Evolutionary conservation across 768 basidiomycete genomes (phyloP).

Genomic region (Chiua virens): DNA sequence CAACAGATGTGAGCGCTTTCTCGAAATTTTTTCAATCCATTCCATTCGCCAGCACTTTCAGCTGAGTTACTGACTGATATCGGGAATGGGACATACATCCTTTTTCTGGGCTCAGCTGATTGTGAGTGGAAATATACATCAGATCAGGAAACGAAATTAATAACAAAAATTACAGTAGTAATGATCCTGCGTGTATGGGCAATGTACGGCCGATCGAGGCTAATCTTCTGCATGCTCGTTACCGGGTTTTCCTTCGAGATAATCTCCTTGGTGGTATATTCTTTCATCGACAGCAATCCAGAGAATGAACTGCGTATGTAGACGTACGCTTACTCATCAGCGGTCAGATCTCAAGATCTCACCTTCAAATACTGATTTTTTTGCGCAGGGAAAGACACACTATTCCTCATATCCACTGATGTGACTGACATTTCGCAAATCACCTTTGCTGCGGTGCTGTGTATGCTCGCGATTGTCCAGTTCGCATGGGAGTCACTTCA

Average conservation of each 20-base stretch:
- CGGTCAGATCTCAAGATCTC: no score
- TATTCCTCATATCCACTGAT: no score
- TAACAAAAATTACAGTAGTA: background rate
- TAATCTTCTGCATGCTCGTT: conserved; percentile 3
- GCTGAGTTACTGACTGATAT: background rate
- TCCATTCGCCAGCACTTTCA: background rate
- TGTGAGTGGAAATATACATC: background rate
- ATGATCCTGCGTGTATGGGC: conserved; percentile 11
- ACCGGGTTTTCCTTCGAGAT: background rate
- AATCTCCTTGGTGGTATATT: background rate
- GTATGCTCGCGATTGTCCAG: no score
- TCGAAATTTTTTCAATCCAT: no score
- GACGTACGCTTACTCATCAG: no score
- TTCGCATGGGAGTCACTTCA: no score
- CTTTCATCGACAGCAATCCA: background rate
- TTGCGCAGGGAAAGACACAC: no score
- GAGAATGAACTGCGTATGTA: no score
- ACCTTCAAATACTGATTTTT: no score
- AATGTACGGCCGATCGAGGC: conserved; percentile 11
- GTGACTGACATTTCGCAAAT: no score
- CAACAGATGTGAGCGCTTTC: background rate
- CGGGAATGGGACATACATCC: background rate
- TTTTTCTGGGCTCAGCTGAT: conserved; percentile 2
- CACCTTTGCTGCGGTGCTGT: no score
- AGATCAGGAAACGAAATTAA: background rate